These are phyloP conservation scores for Amesomyces nigricolor DNA, from an alignment of 2,329 filamentous ascomycete genomes.

Conservation along the genomic window DNA sequence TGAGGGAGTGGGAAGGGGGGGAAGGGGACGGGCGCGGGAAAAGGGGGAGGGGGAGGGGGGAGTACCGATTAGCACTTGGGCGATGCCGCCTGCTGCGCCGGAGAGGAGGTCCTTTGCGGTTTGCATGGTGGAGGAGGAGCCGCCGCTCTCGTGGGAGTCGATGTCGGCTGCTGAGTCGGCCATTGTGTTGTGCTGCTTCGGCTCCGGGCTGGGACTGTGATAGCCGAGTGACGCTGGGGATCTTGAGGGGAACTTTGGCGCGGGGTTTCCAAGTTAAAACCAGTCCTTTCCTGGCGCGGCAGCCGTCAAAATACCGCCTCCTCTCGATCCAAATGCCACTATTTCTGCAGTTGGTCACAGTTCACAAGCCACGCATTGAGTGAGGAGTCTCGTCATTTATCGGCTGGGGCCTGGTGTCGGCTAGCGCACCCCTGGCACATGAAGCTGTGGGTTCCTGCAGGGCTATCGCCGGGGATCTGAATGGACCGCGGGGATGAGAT, in stretches of 20 bases:
- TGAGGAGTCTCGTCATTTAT: background rate
- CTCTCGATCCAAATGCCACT: too few relatives aligned
- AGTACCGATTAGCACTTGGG: slow-evolving; percentile 88
- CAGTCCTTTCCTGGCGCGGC: too few relatives aligned
- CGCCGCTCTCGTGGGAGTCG: slow-evolving; percentile 29
- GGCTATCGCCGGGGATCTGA: background rate
- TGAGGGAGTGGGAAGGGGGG: background rate
- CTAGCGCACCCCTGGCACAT: background rate
- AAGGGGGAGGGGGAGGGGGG: slow-evolving; percentile 25
- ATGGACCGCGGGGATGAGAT: slow-evolving; percentile 4
- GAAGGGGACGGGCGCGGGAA: background rate
- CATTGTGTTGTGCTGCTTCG: slow-evolving; percentile 23
- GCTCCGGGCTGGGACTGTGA: background rate
- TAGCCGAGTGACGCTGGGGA: background rate
- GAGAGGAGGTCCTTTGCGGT: slow-evolving; percentile 86
- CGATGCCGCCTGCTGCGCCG: slow-evolving; percentile 84
- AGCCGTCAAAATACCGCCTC: too few relatives aligned
- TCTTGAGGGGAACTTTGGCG: too few relatives aligned
- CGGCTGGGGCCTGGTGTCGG: slow-evolving; percentile 4
- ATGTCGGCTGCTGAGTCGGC: slow-evolving; percentile 35
- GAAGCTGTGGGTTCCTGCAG: background rate
- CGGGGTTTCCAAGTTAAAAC: too few relatives aligned
- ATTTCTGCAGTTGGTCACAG: too few relatives aligned
- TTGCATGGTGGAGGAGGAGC: slow-evolving; percentile 39
- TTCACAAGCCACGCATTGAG: background rate